Evolutionary conservation across 139 green algal genomes (phyloP), one percentile per base, ranked within the genome.

Genomic region (Picochlorum sp.): DNA sequence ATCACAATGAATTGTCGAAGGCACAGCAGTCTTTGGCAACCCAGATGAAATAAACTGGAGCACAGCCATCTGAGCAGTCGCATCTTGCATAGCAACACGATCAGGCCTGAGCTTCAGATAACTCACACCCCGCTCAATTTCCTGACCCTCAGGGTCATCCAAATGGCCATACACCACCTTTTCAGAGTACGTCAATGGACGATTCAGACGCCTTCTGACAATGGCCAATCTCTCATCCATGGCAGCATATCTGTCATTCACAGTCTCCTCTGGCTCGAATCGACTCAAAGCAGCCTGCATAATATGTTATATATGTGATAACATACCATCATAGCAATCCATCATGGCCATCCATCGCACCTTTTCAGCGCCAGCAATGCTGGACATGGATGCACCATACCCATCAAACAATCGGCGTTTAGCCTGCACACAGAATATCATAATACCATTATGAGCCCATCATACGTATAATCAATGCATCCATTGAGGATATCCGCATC

Each of bases 111-210:
- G 77, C 66, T 75, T 82, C 28, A 97, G 79, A 80, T 97, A 97
- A 67, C 65, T 84, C 26, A 89, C 81, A 47, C 90, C 90, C 20
- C 90, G 80, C 76, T 85, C 67, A 56, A 96, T 84, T 23, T 95
- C 85, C 69, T 93, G 84, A 46, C 34, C 62, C 37, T 84, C 78
- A 13, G 90, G 90, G 58, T 97, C 89, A 69, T 97, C 90, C 61
- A 97, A 71, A 65, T 97, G 90, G 23, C 89, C 88, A 64, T 97
- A 97, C 30, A 97, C 87, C 10, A 95, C 89, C 88, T 97, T 97
- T 72, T 97, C 90, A 6, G 90, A 80, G 13, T 92, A 82, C 10
- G 87, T 95, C 51, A 97, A 62, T 4, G 90, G 90, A 50, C 78
- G 71, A 81, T 95, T 95, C 13, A 95, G 80, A 23, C 87, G 76